A percentile compares a stretch with the other conserved stretches of the same genome.
Evolutionary conservation across 306 rosid species (phyloP).

Genomic region (Prunus davidiana): DNA sequence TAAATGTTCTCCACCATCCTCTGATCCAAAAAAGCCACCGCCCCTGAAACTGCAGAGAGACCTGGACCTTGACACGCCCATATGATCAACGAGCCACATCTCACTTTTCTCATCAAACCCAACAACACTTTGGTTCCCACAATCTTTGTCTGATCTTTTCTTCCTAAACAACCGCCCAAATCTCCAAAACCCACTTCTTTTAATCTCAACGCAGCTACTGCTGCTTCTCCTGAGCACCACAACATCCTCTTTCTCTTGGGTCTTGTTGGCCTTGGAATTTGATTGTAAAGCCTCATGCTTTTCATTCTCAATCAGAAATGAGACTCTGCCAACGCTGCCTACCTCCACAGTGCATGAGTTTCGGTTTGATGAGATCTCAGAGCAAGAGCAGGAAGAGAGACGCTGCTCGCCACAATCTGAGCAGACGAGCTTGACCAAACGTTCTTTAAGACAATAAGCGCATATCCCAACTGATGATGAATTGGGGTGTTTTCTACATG

Average conservation of each 20-base stretch:
- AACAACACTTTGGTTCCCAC: slow-evolving; percentile 61
- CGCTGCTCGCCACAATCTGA: slow-evolving; percentile 99
- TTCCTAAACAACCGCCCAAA: slow-evolving; percentile 71
- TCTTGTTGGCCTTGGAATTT: slow-evolving; percentile 27
- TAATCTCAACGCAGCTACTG: slow-evolving; percentile 72
- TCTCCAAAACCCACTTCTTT: slow-evolving; percentile 63
- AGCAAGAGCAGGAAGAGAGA: slow-evolving; percentile 94
- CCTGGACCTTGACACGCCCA: slow-evolving; percentile 85
- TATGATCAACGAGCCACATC: slow-evolving; percentile 52
- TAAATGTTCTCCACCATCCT: slow-evolving; percentile 68
- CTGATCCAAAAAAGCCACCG: slow-evolving; percentile 67
- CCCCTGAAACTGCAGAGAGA: slow-evolving; percentile 89
- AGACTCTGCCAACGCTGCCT: slow-evolving; percentile 89
- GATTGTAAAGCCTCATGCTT: slow-evolving; percentile 35
- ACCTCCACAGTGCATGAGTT: slow-evolving; percentile 84
- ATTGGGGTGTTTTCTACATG: slow-evolving; percentile 81
- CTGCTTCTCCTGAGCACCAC: slow-evolving; percentile 61
- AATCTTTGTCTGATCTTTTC: slow-evolving; percentile 54
- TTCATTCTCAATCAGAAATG: slow-evolving; percentile 87
- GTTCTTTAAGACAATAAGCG: slow-evolving; percentile 82
- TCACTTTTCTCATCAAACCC: slow-evolving; percentile 77
- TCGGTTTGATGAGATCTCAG: slow-evolving; percentile 78
- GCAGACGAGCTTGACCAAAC: slow-evolving; percentile 74
- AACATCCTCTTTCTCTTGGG: slow-evolving; percentile 48
- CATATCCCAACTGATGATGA: slow-evolving; percentile 83